Base-by-base conservation (phyloP, 257 asterid genomes). In the Solanum pinnatisectum region DNA sequence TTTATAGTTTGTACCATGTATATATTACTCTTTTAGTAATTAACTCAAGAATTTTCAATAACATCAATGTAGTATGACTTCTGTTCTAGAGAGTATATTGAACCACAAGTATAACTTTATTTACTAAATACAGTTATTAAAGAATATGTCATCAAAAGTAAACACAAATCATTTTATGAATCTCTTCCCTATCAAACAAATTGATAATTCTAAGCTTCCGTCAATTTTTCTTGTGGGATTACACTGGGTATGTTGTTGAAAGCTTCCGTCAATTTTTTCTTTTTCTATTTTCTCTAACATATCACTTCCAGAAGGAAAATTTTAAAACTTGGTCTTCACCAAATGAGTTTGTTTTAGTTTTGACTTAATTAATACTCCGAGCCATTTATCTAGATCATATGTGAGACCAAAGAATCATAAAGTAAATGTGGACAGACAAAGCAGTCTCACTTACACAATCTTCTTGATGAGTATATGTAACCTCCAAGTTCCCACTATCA, bases 401-500 rank as follows among this genome's bases (percentile, higher is more conserved):
- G 42, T 16, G 30, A 49, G 68, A 82, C 42, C 70, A 82, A 82
- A 30, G 67, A 22, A 20, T 73, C 18, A 81, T 16, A 44, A 81
- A 46, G 85, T 30, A 81, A 76, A 81, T 30, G 37, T 79, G 22
- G 84, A 79, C 16, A 79, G 16, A 44, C 35, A 2, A 44, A 25
- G 84, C 32, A 79, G 15, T 79, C 15, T 42, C n/a, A 25, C 98
- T 67, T 94, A 97, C 99, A 88, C 93, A 93, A 89, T 97, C 98
- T 81, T 95, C 99, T 2, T 87, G 91, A 90, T 94, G 99, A 86
- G 98, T 93, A 89, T 94, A 97, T n/a, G 99, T 93, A 74, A 93
- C 98, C 93, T 97, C 99, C 95, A 97, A 89, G 89, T 88, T 95
- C 86, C 99, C 99, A 88, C 87, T 78, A 88, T 93, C 99, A 1